Conservation (phyloP, 139 green algal genomes). For the Chlamydomonas sphaeroides region DNA sequence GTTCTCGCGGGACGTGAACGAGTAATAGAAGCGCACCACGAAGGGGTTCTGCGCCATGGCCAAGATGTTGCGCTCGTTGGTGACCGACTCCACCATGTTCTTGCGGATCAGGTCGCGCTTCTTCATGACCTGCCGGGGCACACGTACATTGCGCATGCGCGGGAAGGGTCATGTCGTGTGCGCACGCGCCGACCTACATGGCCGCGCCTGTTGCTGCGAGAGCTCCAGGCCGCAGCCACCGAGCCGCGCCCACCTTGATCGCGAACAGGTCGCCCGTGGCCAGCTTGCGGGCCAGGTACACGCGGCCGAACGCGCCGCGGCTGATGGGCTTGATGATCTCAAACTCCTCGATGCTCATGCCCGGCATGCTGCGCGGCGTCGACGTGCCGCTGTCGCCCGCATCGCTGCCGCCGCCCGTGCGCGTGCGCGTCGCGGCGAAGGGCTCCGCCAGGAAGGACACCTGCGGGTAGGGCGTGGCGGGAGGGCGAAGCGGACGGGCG, state of each 20-base stretch:
- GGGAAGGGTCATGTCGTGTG: too few relatives aligned
- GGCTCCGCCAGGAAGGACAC: constrained; percentile 36
- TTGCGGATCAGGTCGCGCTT: constrained; percentile 95
- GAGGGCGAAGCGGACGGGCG: too few relatives aligned
- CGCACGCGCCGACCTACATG: too few relatives aligned
- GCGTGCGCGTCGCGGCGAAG: constrained; percentile 3
- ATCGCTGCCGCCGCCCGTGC: constrained; percentile 4
- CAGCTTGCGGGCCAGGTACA: constrained; percentile 93
- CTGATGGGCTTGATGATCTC: constrained; percentile 96
- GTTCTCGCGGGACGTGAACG: constrained; percentile 90
- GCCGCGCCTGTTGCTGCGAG: too few relatives aligned
- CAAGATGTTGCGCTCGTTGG: constrained; percentile 95
- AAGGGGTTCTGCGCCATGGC: constrained; percentile 90
- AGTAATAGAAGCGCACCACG: constrained; percentile 93
- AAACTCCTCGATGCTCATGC: constrained; percentile 91
- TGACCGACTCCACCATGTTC: constrained; percentile 93
- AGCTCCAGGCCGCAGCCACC: neutral
- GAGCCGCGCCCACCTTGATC: constrained; percentile 64
- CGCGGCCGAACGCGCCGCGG: constrained; percentile 90
- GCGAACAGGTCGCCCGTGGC: constrained; percentile 75
- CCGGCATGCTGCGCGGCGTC: constrained; percentile 54
- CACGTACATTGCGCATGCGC: too few relatives aligned
- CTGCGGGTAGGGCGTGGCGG: neutral
- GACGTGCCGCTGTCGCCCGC: constrained; percentile 33
- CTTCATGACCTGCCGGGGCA: constrained; percentile 80